Evolutionary conservation across 1,284 basidiomycete species (phyloP).

Genomic region (Ceratobasidium sp.): DNA sequence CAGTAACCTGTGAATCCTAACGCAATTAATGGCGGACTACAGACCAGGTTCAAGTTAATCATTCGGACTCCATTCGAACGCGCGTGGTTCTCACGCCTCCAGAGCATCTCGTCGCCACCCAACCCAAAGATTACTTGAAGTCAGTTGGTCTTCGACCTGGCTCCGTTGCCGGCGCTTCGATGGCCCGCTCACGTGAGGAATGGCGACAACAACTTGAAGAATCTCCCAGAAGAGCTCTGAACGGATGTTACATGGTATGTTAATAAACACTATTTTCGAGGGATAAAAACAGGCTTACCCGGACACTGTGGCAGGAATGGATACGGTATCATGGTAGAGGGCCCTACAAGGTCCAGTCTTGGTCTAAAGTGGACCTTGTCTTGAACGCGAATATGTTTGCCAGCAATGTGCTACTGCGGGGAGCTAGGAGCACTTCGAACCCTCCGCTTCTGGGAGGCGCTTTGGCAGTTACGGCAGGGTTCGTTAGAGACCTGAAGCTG

Average conservation of each 20-base stretch:
- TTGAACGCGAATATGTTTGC: background rate
- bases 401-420: background rate
- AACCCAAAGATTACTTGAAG: no score
- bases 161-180: background rate
- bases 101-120: no score
- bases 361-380: background rate
- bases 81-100: no score
- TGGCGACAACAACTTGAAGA: constrained; percentile 6
- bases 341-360: background rate
- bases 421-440: background rate
- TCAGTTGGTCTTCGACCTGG: no score
- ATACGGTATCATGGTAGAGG: background rate
- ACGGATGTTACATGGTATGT: constrained; percentile 25
- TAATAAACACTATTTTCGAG: no score
- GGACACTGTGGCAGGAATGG: background rate
- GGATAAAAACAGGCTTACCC: background rate
- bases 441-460: background rate
- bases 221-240: background rate
- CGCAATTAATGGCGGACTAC: constrained; percentile 1
- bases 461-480: background rate
- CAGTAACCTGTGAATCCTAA: no score
- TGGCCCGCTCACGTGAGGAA: background rate
- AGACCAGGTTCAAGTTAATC: background rate
- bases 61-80: no score
- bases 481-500: background rate